Base-by-base conservation (phyloP, 2,329 filamentous ascomycete genomes). In the Trichoderma aggressivum region DNA sequence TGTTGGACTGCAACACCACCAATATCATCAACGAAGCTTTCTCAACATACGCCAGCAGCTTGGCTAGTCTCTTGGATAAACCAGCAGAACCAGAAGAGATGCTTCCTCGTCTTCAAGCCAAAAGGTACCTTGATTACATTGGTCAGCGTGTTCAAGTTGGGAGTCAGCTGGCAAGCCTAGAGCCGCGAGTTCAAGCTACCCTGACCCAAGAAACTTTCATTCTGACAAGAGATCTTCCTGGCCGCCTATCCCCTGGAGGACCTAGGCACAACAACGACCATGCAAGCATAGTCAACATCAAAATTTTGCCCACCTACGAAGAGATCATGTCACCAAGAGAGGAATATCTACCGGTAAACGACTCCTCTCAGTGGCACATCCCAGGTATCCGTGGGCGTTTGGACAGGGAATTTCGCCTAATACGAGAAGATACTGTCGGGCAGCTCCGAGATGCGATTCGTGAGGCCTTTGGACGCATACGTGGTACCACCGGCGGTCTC, bases 341-440 rank as follows among this genome's bases (percentile, higher is more conserved):
- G 4, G 85, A 87, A 71, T 87, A 85, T 72, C 76, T 87, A 7
- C 84, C 82, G 0, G 77, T 76, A 3, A 80, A 75, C 6, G 80
- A 85, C 73, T 74, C 79, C 5, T 74, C 76, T 0, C 76, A 78
- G 18, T 82, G 79, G 75, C 83, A 77, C 61, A 71, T 73, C 72
- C 74, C 76, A 4, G 84, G 85, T 1, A 81, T 85, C 12, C 77
- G 76, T 5, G 85, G 86, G 2, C 81, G 86, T 1, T 76, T 89
- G 0, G 87, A 89, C 75, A 80, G 84, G 69, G 84, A 89, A 68
- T 89, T 89, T 62, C 83, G 87, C 18, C 81, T 89, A 1, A 76
- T 89, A 1, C 82, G 87, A 3, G 85, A 89, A 76, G 87, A 89
- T 73, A 87, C 84, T 0, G 79, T 89, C 3, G 86, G 86, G 0